phyloP scores from a whole-genome alignment of 2,329 filamentous ascomycete species.

The Hymenoscyphus salicellus region DNA sequence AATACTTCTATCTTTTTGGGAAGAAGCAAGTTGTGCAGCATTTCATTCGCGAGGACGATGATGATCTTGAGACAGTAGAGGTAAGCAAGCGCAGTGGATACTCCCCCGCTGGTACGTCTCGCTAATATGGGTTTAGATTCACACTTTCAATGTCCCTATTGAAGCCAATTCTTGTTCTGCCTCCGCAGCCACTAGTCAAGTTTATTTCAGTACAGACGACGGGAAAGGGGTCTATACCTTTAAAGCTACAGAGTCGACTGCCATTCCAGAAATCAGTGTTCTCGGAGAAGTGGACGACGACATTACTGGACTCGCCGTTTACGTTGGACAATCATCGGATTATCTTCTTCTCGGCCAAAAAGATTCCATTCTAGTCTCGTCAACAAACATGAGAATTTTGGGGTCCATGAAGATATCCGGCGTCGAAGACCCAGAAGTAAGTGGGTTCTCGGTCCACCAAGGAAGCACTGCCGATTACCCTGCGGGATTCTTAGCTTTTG shows the following conservation, averaged over 20 bases:
- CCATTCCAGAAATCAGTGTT: not conserved
- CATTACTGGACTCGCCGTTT: not conserved
- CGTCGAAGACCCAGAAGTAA: not conserved
- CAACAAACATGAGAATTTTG: not conserved
- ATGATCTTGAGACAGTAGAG: not conserved
- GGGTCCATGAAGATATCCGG: not conserved
- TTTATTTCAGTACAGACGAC: not conserved
- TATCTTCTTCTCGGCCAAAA: not conserved
- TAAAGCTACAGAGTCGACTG: constrained; percentile 1
- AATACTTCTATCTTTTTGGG: constrained; percentile 4
- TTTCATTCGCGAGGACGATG: not conserved
- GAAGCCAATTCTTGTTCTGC: not conserved
- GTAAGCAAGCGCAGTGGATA: not conserved
- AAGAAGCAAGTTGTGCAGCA: constrained; percentile 1
- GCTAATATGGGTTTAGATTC: not conserved
- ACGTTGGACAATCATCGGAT: not conserved
- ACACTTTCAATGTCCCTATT: constrained; percentile 4
- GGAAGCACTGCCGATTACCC: not conserved
- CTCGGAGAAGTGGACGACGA: not conserved
- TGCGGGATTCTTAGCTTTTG: not conserved
- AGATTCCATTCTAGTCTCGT: constrained; percentile 1
- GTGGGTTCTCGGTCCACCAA: not conserved
- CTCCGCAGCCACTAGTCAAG: not conserved
- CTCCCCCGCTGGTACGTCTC: not conserved
- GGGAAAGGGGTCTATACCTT: not conserved